A percentile compares a stretch with the other conserved stretches of the same genome.
Evolutionary conservation across 192 early-diverging fungal species (phyloP).

Genomic region (Powellomyces hirtus): DNA sequence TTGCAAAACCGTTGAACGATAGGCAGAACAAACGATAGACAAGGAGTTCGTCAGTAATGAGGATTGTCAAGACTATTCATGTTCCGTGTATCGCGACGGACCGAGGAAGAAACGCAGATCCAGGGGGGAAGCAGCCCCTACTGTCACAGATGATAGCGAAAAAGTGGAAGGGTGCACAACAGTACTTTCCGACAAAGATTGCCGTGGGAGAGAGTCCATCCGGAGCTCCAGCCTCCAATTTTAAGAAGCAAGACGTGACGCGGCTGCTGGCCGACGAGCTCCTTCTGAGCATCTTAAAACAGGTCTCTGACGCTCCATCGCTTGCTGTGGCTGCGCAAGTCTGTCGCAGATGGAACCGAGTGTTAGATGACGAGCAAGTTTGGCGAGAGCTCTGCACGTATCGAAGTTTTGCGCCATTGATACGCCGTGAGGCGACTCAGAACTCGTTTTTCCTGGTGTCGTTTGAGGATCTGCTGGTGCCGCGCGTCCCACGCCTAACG

Average conservation of each 20-base stretch:
- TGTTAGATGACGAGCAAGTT: conserved; percentile 36
- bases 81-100: too few species aligned
- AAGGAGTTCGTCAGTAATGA: too few species aligned
- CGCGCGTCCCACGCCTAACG: conserved; percentile 2
- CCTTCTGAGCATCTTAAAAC: conserved; percentile 34
- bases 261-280: conserved; percentile 34
- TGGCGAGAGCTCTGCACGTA: conserved; percentile 35
- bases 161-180: neutral
- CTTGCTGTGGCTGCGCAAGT: conserved; percentile 19
- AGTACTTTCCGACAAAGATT: neutral
- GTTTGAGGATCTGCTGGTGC: neutral
- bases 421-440: neutral
- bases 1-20: too few species aligned
- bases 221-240: neutral
- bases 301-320: conserved; percentile 9
- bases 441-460: neutral
- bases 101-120: too few species aligned
- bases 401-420: conserved; percentile 16
- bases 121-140: neutral
- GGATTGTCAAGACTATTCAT: neutral
- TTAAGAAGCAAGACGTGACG: neutral
- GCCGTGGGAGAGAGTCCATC: neutral
- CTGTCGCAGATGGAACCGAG: conserved; percentile 28
- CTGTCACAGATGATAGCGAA: neutral
- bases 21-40: too few species aligned